phyloP scores from a whole-genome alignment of 2,329 filamentous ascomycete species.

The Exophiala bonariae region DNA sequence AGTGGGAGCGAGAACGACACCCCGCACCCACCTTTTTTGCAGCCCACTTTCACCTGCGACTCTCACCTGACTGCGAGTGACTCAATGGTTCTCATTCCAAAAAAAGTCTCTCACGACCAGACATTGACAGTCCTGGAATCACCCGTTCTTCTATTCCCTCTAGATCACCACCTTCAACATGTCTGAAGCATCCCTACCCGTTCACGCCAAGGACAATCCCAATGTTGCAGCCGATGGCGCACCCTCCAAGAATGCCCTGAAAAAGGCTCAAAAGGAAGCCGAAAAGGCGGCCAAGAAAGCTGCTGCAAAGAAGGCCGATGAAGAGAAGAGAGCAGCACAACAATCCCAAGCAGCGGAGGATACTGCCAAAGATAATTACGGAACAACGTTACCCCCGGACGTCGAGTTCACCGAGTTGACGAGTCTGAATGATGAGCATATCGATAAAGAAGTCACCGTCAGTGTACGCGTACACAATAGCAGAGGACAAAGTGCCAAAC shows the following conservation, averaged over 20 bases:
- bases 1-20: too few relatives aligned
- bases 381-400: slow-evolving; percentile 61
- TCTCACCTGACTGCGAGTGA: slow-evolving; percentile 7
- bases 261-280: slow-evolving; percentile 87
- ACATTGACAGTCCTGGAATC: background rate
- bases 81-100: slow-evolving; percentile 1
- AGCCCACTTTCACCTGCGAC: slow-evolving; percentile 11
- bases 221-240: slow-evolving; percentile 31
- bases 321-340: slow-evolving; percentile 38
- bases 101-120: background rate
- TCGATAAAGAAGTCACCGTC: slow-evolving; percentile 72
- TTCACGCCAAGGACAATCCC: slow-evolving; percentile 25
- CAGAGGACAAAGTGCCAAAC: slow-evolving; percentile 84
- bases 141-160: background rate
- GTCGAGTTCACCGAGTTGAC: slow-evolving; percentile 60
- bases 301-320: slow-evolving; percentile 36
- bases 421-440: slow-evolving; percentile 60
- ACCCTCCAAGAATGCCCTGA: slow-evolving; percentile 75
- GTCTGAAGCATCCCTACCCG: slow-evolving; percentile 22
- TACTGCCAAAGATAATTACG: slow-evolving; percentile 76
- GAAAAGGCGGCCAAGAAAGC: slow-evolving; percentile 82
- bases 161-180: slow-evolving; percentile 2
- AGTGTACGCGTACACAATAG: slow-evolving; percentile 84
- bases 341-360: slow-evolving; percentile 41
- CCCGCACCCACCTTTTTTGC: slow-evolving; percentile 1